These are phyloP conservation scores for Coemansia sp. DNA, from an alignment of 192 early-diverging fungal species.

Conservation along the genomic window DNA sequence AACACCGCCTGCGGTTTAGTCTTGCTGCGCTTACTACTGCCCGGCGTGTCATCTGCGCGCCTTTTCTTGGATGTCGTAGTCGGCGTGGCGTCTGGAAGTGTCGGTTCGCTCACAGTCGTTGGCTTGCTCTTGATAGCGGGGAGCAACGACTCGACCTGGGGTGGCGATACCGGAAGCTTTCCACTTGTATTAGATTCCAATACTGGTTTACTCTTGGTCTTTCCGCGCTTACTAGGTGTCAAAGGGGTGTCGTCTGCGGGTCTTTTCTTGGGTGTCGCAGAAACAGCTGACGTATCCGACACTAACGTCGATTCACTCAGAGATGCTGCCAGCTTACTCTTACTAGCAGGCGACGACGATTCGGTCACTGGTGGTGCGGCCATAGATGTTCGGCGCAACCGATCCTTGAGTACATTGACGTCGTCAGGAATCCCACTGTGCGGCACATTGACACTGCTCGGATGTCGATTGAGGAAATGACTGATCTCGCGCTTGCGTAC, in stretches of 20 bases:
- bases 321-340: not conserved
- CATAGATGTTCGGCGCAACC: slow-evolving; percentile 18
- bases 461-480: not conserved
- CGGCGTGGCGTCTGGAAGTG: no score
- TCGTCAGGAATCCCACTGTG: slow-evolving; percentile 33
- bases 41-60: no score
- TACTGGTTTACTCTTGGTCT: not conserved
- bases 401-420: slow-evolving; percentile 26
- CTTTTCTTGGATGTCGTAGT: no score
- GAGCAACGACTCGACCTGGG: no score
- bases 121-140: no score
- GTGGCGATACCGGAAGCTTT: no score
- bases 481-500: slow-evolving; percentile 21
- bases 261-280: slow-evolving; percentile 10
- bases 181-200: not conserved
- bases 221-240: not conserved
- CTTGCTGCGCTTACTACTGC: no score
- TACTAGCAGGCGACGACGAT: not conserved
- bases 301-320: not conserved
- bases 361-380: not conserved
- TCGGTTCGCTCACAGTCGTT: no score
- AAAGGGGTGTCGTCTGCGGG: not conserved
- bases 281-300: not conserved
- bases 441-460: not conserved
- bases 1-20: no score